Evolutionary conservation across 768 basidiomycete species (phyloP).

Genomic region (Hygrocybe punicea): DNA sequence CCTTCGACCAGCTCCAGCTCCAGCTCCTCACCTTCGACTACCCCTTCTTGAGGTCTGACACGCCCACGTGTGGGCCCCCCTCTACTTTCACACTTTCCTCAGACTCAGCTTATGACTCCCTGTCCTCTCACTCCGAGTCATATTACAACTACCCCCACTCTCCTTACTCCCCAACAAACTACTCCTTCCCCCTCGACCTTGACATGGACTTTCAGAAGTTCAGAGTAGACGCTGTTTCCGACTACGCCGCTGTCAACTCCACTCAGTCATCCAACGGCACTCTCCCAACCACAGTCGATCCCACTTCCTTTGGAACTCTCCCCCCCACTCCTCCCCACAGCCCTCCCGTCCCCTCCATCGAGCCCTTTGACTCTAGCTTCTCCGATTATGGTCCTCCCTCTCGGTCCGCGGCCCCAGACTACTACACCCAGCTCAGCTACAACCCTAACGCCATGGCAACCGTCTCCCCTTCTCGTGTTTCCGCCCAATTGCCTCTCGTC

Average conservation of each 20-base stretch:
- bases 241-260: conserved; percentile 42
- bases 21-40: conserved; percentile 66
- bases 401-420: conserved; percentile 45
- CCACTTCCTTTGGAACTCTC: conserved; percentile 54
- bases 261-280: conserved; percentile 34
- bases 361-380: conserved; percentile 43
- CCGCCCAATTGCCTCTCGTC: conserved; percentile 48
- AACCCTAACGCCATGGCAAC: conserved; percentile 42
- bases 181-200: conserved; percentile 61
- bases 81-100: conserved; percentile 78
- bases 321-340: conserved; percentile 58
- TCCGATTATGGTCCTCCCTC: conserved; percentile 64
- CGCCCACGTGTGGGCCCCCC: conserved; percentile 64
- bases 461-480: conserved; percentile 56
- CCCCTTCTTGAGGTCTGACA: conserved; percentile 59
- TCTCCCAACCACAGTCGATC: conserved; percentile 47
- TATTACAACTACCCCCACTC: conserved; percentile 63
- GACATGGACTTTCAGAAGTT: conserved; percentile 72
- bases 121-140: conserved; percentile 66
- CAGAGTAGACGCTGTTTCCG: conserved; percentile 51
- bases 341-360: conserved; percentile 37
- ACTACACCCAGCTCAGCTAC: conserved; percentile 51
- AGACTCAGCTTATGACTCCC: conserved; percentile 69
- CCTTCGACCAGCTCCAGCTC: conserved; percentile 59
- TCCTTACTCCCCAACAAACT: conserved; percentile 47